These are phyloP conservation scores for Oryza glaberrima DNA, from an alignment of 176 grass and related monocot species.

Conservation along the genomic window DNA sequence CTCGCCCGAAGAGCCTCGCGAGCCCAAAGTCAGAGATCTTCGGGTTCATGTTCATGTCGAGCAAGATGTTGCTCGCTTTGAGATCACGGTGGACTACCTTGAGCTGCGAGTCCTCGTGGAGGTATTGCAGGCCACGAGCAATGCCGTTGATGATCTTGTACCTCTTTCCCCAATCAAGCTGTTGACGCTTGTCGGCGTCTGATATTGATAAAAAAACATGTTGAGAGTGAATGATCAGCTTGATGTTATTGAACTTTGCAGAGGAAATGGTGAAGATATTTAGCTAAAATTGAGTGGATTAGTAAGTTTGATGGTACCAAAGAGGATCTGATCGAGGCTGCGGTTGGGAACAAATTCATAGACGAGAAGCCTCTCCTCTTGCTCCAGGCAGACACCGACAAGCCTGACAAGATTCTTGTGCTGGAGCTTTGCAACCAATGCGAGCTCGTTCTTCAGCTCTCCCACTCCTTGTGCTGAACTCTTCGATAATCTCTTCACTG, in stretches of 20 bases:
- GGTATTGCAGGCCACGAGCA: conserved; percentile 69
- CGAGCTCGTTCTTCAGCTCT: conserved; percentile 46
- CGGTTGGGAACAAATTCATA: conserved; percentile 44
- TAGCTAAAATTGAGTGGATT: no score
- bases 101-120: conserved; percentile 73
- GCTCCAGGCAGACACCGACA: conserved; percentile 34
- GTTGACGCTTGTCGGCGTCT: conserved; percentile 32
- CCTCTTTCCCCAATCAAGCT: conserved; percentile 52
- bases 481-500: conserved; percentile 36
- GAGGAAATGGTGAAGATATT: background rate
- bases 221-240: background rate
- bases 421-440: conserved; percentile 36
- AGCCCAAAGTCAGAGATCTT: conserved; percentile 78
- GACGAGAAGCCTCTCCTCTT: conserved; percentile 31
- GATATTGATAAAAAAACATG: background rate
- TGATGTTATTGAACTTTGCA: background rate
- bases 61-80: conserved; percentile 47
- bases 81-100: conserved; percentile 62
- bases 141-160: conserved; percentile 54
- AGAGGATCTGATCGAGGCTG: conserved; percentile 36
- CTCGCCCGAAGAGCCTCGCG: conserved; percentile 49
- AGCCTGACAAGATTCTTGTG: conserved; percentile 53
- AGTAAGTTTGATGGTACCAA: background rate
- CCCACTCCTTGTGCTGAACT: conserved; percentile 29
- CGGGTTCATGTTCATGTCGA: conserved; percentile 49